phyloP scores from a whole-genome alignment of 192 early-diverging fungal genomes.

The Rhizophagus clarus region DNA sequence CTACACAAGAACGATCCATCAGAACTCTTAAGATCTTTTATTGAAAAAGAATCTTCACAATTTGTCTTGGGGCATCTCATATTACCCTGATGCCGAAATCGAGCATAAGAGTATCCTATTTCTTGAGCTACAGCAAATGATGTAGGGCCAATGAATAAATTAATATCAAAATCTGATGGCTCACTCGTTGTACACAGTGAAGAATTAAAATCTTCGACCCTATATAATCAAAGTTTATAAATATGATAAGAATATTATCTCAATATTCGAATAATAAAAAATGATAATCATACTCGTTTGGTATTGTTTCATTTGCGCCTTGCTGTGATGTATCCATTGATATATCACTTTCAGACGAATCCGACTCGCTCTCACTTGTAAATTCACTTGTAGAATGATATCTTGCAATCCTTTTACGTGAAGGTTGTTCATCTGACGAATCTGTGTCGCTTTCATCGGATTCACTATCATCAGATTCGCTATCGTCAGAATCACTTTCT shows the following conservation, averaged over 20 bases:
- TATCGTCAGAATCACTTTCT: not conserved
- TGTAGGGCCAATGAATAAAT: constrained; percentile 45
- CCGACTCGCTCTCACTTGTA: not conserved
- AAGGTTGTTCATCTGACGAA: not conserved
- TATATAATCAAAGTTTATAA: not conserved
- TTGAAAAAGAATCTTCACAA: constrained; percentile 58
- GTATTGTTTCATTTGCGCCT: not conserved
- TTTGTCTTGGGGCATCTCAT: constrained; percentile 51
- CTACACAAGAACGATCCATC: constrained; percentile 41
- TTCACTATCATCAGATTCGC: not conserved
- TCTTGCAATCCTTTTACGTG: not conserved
- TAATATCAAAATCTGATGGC: constrained; percentile 40
- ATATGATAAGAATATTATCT: too few species aligned
- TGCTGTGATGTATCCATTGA: not conserved
- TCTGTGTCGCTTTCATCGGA: not conserved
- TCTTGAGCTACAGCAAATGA: constrained; percentile 58
- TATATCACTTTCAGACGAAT: not conserved
- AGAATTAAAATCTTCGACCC: not conserved
- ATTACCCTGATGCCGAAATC: constrained; percentile 49
- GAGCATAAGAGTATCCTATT: constrained; percentile 61
- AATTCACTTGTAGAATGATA: not conserved
- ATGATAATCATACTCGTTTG: not conserved
- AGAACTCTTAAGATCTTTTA: constrained; percentile 47
- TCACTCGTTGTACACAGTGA: constrained; percentile 23
- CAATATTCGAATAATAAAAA: not conserved